Percentiles rank a stretch among this genome's conserved stretches.
Conservation (phyloP, 768 basidiomycete species). For the Cubamyces lactineus region DNA sequence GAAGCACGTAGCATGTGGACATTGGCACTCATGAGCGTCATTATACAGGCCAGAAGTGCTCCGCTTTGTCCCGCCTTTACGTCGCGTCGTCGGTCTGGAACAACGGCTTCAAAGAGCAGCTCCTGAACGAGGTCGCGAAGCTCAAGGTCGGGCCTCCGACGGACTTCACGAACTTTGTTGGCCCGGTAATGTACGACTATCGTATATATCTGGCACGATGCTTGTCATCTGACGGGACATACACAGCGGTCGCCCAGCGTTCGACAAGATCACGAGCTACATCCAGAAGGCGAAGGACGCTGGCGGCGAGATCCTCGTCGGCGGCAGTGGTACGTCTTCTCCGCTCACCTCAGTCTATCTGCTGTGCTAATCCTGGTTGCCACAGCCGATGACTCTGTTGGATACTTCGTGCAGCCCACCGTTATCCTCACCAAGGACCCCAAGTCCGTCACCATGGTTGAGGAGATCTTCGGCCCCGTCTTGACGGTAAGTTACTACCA, state of each 20-base stretch:
- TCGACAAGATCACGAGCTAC: conserved; percentile 82
- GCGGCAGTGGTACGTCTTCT: conserved; percentile 65
- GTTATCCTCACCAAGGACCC: conserved; percentile 93
- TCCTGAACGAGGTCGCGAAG: conserved; percentile 75
- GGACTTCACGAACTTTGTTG: conserved; percentile 88
- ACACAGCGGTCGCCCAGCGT: conserved; percentile 78
- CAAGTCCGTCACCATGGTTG: conserved; percentile 82
- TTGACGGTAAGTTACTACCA: conserved; percentile 58
- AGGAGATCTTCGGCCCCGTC: conserved; percentile 98
- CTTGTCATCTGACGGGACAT: conserved; percentile 1
- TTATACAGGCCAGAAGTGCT: conserved; percentile 89
- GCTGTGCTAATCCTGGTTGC: background rate
- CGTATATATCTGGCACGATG: background rate
- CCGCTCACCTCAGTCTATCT: background rate
- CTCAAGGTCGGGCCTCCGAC: conserved; percentile 82
- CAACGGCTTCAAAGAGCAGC: conserved; percentile 79
- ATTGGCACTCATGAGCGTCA: background rate
- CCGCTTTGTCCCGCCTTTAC: conserved; percentile 89
- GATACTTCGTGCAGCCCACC: conserved; percentile 94
- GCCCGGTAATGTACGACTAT: conserved; percentile 84
- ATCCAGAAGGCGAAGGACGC: conserved; percentile 84
- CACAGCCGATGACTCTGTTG: conserved; percentile 83
- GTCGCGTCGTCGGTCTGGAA: conserved; percentile 88
- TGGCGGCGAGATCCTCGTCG: conserved; percentile 88
- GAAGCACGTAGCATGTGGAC: background rate